phyloP scores from a whole-genome alignment of 2,329 filamentous ascomycete species.

The Beauveria sp. region DNA sequence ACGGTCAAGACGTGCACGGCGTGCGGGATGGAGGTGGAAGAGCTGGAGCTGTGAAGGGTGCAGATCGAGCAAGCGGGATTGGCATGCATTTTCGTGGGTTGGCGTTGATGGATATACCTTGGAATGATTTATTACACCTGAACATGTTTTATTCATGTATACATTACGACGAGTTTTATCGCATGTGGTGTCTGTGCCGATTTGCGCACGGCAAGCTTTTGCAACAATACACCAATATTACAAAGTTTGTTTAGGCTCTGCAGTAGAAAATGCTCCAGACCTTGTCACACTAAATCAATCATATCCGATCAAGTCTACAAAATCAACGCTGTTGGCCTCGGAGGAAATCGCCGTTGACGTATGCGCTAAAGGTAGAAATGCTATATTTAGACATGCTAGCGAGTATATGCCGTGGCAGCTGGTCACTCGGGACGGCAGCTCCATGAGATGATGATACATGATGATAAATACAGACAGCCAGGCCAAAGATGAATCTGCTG shows the following conservation, averaged over 20 bases:
- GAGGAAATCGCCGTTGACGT: too few relatives aligned
- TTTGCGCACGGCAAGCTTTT: not conserved
- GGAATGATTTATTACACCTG: not conserved
- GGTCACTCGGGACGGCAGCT: not conserved
- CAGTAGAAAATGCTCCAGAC: too few relatives aligned
- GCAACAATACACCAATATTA: too few relatives aligned
- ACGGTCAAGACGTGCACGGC: slow-evolving; percentile 71
- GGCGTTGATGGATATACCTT: slow-evolving; percentile 5
- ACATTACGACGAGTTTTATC: not conserved
- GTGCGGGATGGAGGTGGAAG: slow-evolving; percentile 74
- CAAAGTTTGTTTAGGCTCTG: too few relatives aligned
- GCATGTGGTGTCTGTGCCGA: too few relatives aligned
- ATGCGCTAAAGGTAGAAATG: not conserved
- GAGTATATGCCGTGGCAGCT: not conserved
- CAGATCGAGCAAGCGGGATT: not conserved
- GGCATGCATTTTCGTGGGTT: not conserved
- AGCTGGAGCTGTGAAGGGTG: slow-evolving; percentile 54
- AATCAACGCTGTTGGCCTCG: too few relatives aligned
- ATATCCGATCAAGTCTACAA: too few relatives aligned
- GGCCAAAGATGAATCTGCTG: not conserved
- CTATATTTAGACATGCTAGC: not conserved
- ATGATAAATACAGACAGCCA: not conserved
- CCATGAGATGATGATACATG: not conserved
- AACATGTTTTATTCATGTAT: not conserved
- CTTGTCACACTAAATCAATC: too few relatives aligned